Evolutionary conservation across 2,329 filamentous ascomycete species (phyloP), one percentile per base, ranked within the genome.

Genomic region (Spiromastix sp.): DNA sequence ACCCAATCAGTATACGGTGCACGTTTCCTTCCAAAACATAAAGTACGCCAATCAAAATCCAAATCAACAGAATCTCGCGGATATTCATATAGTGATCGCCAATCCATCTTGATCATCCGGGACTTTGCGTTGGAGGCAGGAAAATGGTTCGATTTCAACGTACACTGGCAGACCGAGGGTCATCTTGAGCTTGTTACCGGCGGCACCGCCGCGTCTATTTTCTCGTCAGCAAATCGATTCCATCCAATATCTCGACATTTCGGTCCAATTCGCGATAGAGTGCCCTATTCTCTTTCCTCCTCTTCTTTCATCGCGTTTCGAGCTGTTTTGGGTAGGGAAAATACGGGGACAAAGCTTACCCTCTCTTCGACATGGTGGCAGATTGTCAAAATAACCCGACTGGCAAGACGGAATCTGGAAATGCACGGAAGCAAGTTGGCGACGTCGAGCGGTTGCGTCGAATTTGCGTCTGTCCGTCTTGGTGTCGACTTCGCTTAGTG

Each of bases 101-200:
- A n/a, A n/a, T n/a, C n/a, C n/a, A n/a, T n/a, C n/a, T n/a, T n/a
- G n/a, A n/a, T n/a, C n/a, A n/a, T n/a, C n/a, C n/a, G n/a, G n/a
- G n/a, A n/a, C n/a, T n/a, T n/a, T n/a, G n/a, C n/a, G n/a, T n/a
- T n/a, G n/a, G n/a, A n/a, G n/a, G n/a, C n/a, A 35, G 28, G 36
- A 25, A 8, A 26, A 10, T 16, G 36, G 42, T 37, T 32, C 34
- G 34, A 32, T 41, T 36, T 32, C 25, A 32, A 84, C 86, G 69
- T 93, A 95, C 87, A 94, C 86, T 72, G 91, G 91, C 62, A 98
- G 86, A 95, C 85, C 91, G 71, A 98, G 85, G 69, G 91, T 95
- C 91, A 98, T 98, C 84, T 94, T 96, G 63, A 96, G 84, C 84
- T 98, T 98, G 84, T 93, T 93, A 79, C 91, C 91, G 63, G 87